Evolutionary conservation across 805 yeast genomes (phyloP), one percentile per base, ranked within the genome.

Genomic region (Hanseniaspora meyeri): DNA sequence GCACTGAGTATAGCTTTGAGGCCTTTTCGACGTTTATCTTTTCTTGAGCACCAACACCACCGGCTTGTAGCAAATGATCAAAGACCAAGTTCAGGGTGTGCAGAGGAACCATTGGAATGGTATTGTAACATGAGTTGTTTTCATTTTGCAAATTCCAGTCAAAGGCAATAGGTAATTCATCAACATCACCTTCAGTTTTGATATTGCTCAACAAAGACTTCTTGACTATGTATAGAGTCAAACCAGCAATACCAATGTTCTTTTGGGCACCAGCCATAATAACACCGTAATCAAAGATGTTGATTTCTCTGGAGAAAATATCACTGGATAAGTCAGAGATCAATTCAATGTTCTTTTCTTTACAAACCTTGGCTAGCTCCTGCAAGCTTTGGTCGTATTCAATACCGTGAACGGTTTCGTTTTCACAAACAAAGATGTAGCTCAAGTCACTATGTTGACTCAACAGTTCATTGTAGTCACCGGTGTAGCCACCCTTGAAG

Each of bases 191-290:
- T 27, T 34, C 17, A 3, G 37, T 19, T 47, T 45, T 40, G 53
- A 68, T 68, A 47, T 68, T 80, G 31, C 81, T 85, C 31, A 93
- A 71, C 56, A 93, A 76, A 1, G 82, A 66, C 68, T 89, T 91
- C 71, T 87, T 88, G 70, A 90, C 83, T 64, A 93, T 91, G 69
- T 89, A 91, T 60, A 93, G 77, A 16, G 97, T 85, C 61, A 93
- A 79, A 40, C 99, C 98, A 10, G 99, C 97, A 66, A 93, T 74
- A 56, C 99, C 98, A 66, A 93, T 88, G 69, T 93, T 93, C 72
- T 93, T 93, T 72, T 93, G 99, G 31, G 97, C 99, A 60, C 99
- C 99, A 19, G 96, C 98, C 80, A 90, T 82, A 60, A 93, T 83
- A 31, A 89, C 73, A 52, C 96, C 97, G 66, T 80, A 91, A 69